Conservation (phyloP, 148 eudicot species). For the Selenicereus undatus region DNA sequence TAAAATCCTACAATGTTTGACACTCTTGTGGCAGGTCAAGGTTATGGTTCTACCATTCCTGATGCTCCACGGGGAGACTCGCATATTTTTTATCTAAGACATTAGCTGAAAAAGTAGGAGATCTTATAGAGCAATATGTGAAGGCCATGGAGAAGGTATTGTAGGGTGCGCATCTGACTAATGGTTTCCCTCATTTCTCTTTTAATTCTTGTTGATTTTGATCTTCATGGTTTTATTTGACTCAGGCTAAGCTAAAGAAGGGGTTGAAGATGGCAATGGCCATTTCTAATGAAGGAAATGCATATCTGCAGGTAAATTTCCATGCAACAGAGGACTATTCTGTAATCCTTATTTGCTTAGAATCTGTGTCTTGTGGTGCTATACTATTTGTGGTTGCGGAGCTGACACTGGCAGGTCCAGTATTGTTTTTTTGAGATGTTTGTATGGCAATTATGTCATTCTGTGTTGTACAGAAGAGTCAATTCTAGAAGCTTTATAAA, state of each 20-base stretch:
- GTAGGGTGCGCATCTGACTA: conserved; percentile 11
- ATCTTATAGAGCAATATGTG: conserved; percentile 60
- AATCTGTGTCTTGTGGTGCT: background rate
- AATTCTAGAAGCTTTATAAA: conserved; percentile 90
- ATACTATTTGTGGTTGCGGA: background rate
- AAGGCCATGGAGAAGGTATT: conserved; percentile 89
- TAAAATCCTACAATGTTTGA: conserved; percentile 1
- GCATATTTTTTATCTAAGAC: conserved; percentile 49
- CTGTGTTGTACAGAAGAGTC: conserved; percentile 50
- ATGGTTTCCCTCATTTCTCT: background rate
- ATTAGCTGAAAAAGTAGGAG: conserved; percentile 69
- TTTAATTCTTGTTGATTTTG: conserved; percentile 16
- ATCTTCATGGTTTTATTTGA: background rate
- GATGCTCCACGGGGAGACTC: conserved; percentile 59
- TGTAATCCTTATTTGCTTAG: conserved; percentile 1
- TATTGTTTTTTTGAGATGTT: background rate
- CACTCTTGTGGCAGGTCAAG: conserved; percentile 39
- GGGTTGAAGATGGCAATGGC: conserved; percentile 77
- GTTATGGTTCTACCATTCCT: conserved; percentile 72
- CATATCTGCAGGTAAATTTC: conserved; percentile 68
- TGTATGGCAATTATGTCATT: background rate
- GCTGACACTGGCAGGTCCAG: background rate
- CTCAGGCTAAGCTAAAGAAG: conserved; percentile 77
- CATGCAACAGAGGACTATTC: background rate
- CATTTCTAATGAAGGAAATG: conserved; percentile 84